These are phyloP conservation scores for Heliamphora ciliata DNA, from an alignment of 179 eudicot species.

Conservation along the genomic window DNA sequence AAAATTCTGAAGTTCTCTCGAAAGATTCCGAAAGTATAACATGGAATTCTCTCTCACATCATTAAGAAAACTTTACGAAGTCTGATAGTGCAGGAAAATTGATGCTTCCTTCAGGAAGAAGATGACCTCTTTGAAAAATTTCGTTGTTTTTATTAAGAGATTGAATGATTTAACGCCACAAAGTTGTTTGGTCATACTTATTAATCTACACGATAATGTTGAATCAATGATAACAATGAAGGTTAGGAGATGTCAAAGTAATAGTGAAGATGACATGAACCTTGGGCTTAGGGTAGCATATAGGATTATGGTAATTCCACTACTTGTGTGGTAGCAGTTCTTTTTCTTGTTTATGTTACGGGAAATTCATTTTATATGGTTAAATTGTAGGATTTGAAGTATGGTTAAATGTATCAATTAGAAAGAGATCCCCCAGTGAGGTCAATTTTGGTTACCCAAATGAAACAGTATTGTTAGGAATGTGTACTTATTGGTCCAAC, in stretches of 20 bases:
- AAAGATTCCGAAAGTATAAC: background rate
- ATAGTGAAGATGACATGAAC: background rate
- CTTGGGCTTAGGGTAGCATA: background rate
- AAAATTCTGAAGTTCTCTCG: background rate
- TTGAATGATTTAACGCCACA: background rate
- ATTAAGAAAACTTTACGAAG: background rate
- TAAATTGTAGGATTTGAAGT: background rate
- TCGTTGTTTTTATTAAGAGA: background rate
- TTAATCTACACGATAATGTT: background rate
- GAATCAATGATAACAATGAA: background rate
- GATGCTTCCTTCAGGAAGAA: background rate
- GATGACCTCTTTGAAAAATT: background rate
- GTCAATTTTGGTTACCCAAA: background rate
- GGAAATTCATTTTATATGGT: background rate
- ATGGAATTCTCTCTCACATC: background rate
- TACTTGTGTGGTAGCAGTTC: background rate
- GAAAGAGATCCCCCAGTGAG: background rate
- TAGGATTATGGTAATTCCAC: background rate
- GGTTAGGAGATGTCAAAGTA: background rate
- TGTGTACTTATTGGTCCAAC: background rate
- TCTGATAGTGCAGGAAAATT: background rate
- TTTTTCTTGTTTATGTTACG: background rate
- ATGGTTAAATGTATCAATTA: background rate
- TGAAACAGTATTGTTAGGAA: no score
- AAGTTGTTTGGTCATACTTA: background rate